Conservation (phyloP, 495 filamentous ascomycete genomes). For the Neurospora sp. region DNA sequence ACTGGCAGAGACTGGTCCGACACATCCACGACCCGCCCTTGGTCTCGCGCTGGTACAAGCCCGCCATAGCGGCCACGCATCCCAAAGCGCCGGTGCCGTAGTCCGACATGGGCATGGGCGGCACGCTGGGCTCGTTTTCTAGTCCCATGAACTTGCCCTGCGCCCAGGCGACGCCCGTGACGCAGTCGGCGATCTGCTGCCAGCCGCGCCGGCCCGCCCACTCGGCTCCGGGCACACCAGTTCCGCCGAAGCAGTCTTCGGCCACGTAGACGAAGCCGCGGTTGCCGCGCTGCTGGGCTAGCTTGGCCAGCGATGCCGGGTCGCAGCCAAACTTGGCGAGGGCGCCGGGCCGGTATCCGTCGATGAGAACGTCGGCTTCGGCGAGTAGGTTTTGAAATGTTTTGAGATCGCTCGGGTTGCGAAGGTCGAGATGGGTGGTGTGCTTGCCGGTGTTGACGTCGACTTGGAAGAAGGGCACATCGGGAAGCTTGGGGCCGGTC, state of each 20-base stretch:
- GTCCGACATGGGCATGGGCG: conserved; percentile 73
- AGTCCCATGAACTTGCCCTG: too few species aligned
- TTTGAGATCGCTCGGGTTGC: conserved; percentile 37
- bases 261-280: conserved; percentile 59
- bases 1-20: conserved; percentile 47
- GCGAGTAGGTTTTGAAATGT: conserved; percentile 50
- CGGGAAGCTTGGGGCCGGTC: conserved; percentile 54
- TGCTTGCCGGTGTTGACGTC: conserved; percentile 68
- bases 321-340: conserved; percentile 58
- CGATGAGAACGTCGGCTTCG: conserved; percentile 51
- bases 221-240: conserved; percentile 24
- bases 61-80: conserved; percentile 51
- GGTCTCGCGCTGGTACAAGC: conserved; percentile 51
- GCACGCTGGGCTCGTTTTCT: too few species aligned
- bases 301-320: conserved; percentile 35
- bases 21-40: conserved; percentile 56
- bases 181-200: conserved; percentile 51
- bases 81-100: conserved; percentile 65
- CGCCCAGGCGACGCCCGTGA: too few species aligned
- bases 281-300: conserved; percentile 38
- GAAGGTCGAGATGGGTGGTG: conserved; percentile 45
- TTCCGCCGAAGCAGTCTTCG: conserved; percentile 61
- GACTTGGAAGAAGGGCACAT: conserved; percentile 74
- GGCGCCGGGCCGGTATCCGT: conserved; percentile 60
- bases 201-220: conserved; percentile 43